Evolutionary conservation across 345 rosid species (phyloP), one percentile per base, ranked within the genome.

Genomic region (Ceriops decandra): DNA sequence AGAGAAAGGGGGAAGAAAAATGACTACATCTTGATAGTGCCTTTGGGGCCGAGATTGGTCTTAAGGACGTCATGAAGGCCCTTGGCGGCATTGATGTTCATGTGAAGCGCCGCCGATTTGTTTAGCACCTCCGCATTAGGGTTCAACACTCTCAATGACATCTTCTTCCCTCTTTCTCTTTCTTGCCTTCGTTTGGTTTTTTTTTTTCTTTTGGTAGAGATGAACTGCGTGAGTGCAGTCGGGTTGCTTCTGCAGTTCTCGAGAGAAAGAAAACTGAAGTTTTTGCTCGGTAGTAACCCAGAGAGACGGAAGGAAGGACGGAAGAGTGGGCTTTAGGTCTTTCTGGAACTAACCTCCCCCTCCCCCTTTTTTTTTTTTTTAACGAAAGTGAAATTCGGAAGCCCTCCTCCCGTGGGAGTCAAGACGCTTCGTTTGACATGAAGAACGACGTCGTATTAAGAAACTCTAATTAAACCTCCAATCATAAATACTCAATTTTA

Each of bases 81-180:
- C 82, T 91, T 95, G 64, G 97, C 99, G 67, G 98, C 96, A 82
- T 90, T 91, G 74, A 95, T 95, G 82, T 88, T 95, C 98, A 95
- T 95, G 76, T 95, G 99, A 57, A 95, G 90, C 67, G 98, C 98
- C 66, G 96, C 93, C 61, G 98, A 90, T 85, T 95, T 95, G 92
- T 95, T 91, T 51, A 95, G 91, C 60, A 91, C 95, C 73, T 95
- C 99, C 0, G 99, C 99, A 74, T 95, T 95, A 62, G 98, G 98
- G 79, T 95, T 95, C 84, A 91, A 72, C 9, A 90, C 86, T 59
- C 96, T 88, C 60, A 95, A 77, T 73, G 99, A 88, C 99, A 95
- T 95, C 64, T 74, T 58, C 4, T 9, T 13, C 35, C 20, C 58
- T 26, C 58, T 30, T 30, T 7, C 47, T 7, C 22, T 26, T 22